These are phyloP conservation scores for Suillus plorans DNA, from an alignment of 768 basidiomycete genomes.

Conservation along the genomic window DNA sequence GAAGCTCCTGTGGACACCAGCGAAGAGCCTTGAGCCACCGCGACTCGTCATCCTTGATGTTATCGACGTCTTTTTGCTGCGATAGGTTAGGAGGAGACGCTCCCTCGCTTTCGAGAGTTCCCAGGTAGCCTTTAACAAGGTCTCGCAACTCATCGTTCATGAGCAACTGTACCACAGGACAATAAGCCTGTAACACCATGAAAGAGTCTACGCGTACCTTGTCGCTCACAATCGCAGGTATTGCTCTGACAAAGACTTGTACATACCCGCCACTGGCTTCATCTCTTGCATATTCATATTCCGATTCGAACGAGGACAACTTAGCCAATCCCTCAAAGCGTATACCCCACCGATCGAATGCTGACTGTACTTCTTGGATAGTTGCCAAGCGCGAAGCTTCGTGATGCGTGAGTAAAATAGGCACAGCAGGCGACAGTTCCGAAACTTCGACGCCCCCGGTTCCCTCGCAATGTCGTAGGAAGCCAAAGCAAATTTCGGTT, in stretches of 20 bases:
- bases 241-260: conserved; percentile 61
- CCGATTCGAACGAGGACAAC: conserved; percentile 20
- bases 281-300: conserved; percentile 11
- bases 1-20: conserved; percentile 78
- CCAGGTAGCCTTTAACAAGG: conserved; percentile 72
- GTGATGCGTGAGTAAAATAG: conserved; percentile 63
- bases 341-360: conserved; percentile 73
- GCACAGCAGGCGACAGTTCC: conserved; percentile 51
- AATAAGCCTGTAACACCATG: conserved; percentile 10
- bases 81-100: conserved; percentile 18
- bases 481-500: conserved; percentile 70
- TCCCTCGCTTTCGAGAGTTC: conserved; percentile 54
- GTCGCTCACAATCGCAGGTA: conserved; percentile 72
- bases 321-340: conserved; percentile 42
- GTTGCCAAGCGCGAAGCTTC: conserved; percentile 55
- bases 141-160: conserved; percentile 71
- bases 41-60: conserved; percentile 22
- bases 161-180: conserved; percentile 46
- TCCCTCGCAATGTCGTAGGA: conserved; percentile 42
- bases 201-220: conserved; percentile 44
- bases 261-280: conserved; percentile 45
- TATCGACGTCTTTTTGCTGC: conserved; percentile 13
- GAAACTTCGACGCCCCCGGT: conserved; percentile 37
- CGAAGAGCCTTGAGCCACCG: conserved; percentile 73
- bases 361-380: conserved; percentile 40